phyloP scores from a whole-genome alignment of 2,329 filamentous ascomycete genomes.

The Cadophora malorum region DNA sequence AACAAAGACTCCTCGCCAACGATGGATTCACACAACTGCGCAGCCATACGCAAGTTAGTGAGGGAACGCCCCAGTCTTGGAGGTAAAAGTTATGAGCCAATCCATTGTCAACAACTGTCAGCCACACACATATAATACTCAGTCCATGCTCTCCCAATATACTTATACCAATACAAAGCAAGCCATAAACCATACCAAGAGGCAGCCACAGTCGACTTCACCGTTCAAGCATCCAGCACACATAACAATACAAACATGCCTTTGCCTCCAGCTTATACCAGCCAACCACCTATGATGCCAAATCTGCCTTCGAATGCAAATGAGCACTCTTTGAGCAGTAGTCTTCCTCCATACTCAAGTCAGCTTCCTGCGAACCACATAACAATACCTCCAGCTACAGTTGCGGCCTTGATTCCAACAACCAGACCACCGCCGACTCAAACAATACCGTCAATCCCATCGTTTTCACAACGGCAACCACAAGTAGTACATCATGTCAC shows the following conservation, averaged over 20 bases:
- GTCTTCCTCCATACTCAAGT: not conserved
- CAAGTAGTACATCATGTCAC: not conserved
- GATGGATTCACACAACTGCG: too few relatives aligned
- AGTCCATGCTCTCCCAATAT: not conserved
- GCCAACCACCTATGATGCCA: not conserved
- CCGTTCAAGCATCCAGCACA: not conserved
- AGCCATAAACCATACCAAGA: not conserved
- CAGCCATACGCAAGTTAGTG: too few relatives aligned
- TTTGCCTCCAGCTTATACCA: not conserved
- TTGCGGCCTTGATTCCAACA: not conserved
- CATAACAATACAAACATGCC: not conserved
- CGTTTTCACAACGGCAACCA: not conserved
- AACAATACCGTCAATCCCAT: not conserved
- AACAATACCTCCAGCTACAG: not conserved
- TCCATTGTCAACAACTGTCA: not conserved
- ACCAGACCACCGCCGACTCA: not conserved
- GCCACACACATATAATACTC: not conserved
- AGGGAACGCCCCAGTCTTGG: not conserved
- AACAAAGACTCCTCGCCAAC: not conserved
- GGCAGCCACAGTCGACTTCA: not conserved
- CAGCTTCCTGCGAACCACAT: not conserved
- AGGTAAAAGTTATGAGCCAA: not conserved
- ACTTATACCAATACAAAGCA: too few relatives aligned
- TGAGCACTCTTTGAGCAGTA: not conserved
- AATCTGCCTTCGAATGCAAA: not conserved